phyloP scores from a whole-genome alignment of 441 rosid genomes.

The Lepidium campestre region DNA sequence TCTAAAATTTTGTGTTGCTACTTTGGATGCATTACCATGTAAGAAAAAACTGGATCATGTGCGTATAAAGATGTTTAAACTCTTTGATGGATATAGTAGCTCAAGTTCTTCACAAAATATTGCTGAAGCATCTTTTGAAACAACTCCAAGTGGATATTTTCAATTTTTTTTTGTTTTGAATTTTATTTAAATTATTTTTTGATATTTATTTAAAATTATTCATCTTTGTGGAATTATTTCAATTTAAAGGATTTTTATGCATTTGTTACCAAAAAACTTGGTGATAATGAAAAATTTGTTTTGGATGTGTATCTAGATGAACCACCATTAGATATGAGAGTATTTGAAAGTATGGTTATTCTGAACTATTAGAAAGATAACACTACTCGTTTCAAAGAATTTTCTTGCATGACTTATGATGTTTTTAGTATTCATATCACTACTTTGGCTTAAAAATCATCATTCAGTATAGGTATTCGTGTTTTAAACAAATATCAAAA shows the following conservation, averaged over 20 bases:
- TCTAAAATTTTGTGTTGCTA: background rate
- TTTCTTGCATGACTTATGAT: background rate
- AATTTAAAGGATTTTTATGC: background rate
- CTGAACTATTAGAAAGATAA: background rate
- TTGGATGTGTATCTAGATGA: background rate
- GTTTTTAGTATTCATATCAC: background rate
- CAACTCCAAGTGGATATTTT: background rate
- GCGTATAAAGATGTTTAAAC: background rate
- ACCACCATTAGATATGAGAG: background rate
- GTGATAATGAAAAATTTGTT: background rate
- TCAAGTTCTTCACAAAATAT: no score
- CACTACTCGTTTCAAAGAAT: background rate
- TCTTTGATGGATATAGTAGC: background rate
- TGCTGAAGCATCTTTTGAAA: background rate
- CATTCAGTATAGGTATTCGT: background rate
- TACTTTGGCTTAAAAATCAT: background rate
- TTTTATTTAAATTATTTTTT: no score
- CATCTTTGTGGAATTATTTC: background rate
- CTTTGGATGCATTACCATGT: background rate
- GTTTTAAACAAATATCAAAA: background rate
- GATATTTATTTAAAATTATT: no score
- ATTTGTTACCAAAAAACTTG: background rate
- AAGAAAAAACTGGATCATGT: background rate
- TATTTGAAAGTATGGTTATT: background rate
- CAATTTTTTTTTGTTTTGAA: no score